Percentiles rank a stretch among this genome's conserved stretches.
phyloP scores from a whole-genome alignment of 108 stramenopile species.

The Cyclotella choctawhatcheeana region DNA sequence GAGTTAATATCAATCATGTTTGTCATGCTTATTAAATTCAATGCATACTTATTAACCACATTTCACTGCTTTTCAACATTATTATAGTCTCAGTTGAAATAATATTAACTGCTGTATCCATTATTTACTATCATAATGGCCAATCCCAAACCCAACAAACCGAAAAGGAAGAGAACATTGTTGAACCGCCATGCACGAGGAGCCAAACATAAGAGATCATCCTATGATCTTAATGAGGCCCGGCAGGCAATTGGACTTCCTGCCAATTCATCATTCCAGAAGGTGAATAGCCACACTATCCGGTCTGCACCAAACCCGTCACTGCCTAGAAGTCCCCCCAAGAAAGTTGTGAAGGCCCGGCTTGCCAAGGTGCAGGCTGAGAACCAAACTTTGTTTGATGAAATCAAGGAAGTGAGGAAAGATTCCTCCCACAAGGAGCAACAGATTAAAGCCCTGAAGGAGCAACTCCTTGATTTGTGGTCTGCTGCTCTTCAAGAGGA shows the following conservation, averaged over 20 bases:
- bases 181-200: neutral
- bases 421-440: neutral
- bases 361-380: neutral
- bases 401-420: neutral
- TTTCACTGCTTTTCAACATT: neutral
- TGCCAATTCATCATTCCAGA: neutral
- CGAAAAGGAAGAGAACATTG: neutral
- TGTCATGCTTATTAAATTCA: no score
- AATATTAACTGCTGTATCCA: no score
- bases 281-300: neutral
- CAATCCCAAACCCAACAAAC: neutral
- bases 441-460: neutral
- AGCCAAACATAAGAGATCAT: neutral
- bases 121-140: no score
- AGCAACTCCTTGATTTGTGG: neutral
- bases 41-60: no score
- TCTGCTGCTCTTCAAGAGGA: neutral
- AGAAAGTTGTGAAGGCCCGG: neutral
- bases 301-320: neutral
- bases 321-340: neutral
- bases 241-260: neutral
- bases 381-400: neutral
- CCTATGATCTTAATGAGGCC: neutral
- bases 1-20: no score
- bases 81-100: no score